Evolutionary conservation across 2,329 filamentous ascomycete species (phyloP).

Genomic region (Drechslera avenae): DNA sequence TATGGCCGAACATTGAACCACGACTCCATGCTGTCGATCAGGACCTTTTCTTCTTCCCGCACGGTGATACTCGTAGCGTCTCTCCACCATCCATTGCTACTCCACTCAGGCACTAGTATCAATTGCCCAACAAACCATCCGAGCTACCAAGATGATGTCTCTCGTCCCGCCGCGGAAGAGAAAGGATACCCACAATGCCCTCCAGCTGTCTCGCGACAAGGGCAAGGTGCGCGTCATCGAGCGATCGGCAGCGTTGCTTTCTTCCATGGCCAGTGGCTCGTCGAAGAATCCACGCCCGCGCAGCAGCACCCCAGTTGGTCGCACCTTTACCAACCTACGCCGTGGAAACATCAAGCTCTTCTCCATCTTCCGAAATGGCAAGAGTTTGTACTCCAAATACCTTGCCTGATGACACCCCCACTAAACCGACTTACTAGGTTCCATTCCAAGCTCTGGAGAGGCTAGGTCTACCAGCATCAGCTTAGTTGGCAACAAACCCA

Average conservation of each 20-base stretch:
- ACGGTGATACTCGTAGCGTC: neutral
- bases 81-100: constrained; percentile 11
- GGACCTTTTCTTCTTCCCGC: neutral
- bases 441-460: constrained; percentile 13
- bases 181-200: constrained; percentile 33
- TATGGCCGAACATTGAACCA: neutral
- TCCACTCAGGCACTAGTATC: neutral
- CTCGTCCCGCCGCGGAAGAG: constrained; percentile 39
- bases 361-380: constrained; percentile 43
- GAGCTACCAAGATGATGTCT: constrained; percentile 35
- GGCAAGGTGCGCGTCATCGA: constrained; percentile 44
- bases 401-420: neutral
- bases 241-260: constrained; percentile 16
- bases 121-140: neutral
- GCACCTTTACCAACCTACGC: constrained; percentile 37
- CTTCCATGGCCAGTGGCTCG: constrained; percentile 5
- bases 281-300: constrained; percentile 22
- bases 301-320: constrained; percentile 25
- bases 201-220: constrained; percentile 30
- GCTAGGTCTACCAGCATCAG: constrained; percentile 10
- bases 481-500: constrained; percentile 21
- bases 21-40: neutral
- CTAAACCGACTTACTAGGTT: constrained; percentile 22
- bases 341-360: constrained; percentile 41
- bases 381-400: constrained; percentile 23